Base-by-base conservation (phyloP, 768 basidiomycete species). In the Tulasnella calospora region DNA sequence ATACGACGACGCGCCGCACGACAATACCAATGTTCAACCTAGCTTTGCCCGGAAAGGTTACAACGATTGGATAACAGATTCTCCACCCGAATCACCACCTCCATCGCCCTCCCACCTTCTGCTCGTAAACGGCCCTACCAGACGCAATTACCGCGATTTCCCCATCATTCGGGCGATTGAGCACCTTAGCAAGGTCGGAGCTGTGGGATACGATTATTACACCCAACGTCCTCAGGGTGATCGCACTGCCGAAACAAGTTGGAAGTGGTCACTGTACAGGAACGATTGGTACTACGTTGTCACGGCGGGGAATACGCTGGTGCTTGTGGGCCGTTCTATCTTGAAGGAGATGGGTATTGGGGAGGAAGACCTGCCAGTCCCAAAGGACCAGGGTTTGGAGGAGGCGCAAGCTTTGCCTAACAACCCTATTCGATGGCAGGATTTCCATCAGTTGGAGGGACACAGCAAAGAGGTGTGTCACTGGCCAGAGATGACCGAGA, bases 401-500 rank as follows among this genome's bases (percentile, higher is more conserved):
- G 47, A 76, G 15, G 35, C 21, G 23, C 19, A 27, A 17, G 36
- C 35, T 21, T n/a, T 74, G 1, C 73, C 73, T 27, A 19, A 46
- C 2, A 23, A 23, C 2, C 75, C 75, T 19, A 76, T 76, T 9
- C 36, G 51, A 9, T 3, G 72, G 23, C 5, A 76, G 38, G 75
- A n/a, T 33, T 40, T 4, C 23, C 75, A 76, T 33, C 55, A 67
- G 27, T n/a, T 21, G 23, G 17, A 33, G 35, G 23, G 9, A 13
- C 73, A 74, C 30, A 36, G 33, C 36, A 17, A 2, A 19, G 21
- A 61, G 13, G 38, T 19, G 9, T 76, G 75, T 27, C 69, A 76
- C 46, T 76, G 75, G 75, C 75, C 47, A 40, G 27, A 69, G 67
- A 61, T 69, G 75, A 69, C 57, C 13, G 27, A 76, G 21, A 15